Percentiles rank a stretch among this genome's conserved stretches.
These are phyloP conservation scores for Penicillium crustosum DNA, from an alignment of 2,329 filamentous ascomycete genomes.

Conservation along the genomic window DNA sequence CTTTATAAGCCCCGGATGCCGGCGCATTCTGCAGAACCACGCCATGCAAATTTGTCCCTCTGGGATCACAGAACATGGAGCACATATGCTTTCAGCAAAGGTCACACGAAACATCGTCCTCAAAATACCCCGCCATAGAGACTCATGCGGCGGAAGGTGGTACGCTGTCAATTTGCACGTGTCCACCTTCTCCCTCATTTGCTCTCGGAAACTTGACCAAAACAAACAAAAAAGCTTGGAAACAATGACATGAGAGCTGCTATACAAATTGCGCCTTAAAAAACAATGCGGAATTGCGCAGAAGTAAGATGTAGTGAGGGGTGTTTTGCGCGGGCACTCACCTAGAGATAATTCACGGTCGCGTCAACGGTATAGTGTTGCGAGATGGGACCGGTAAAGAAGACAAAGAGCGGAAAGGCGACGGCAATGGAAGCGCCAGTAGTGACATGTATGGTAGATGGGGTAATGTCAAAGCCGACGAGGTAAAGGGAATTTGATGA, in stretches of 20 bases:
- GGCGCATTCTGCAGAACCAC: constrained; percentile 9
- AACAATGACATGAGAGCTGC: background rate
- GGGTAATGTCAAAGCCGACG: constrained; percentile 5
- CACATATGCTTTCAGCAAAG: background rate
- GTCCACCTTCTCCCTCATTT: constrained; percentile 5
- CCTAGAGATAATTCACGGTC: constrained; percentile 5
- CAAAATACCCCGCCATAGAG: background rate
- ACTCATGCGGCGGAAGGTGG: background rate
- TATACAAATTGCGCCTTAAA: constrained; percentile 1
- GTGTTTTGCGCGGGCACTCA: constrained; percentile 19
- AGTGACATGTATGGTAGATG: background rate
- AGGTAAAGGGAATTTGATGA: constrained; percentile 3
- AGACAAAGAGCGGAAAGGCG: constrained; percentile 2
- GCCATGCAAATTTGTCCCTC: background rate
- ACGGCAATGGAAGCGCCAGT: constrained; percentile 1
- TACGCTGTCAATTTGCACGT: constrained; percentile 13
- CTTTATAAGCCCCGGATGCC: background rate
- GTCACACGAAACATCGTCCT: constrained; percentile 1
- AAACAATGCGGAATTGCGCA: background rate
- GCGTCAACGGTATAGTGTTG: background rate
- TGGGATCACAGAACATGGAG: background rate
- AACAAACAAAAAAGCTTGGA: background rate
- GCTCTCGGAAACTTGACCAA: background rate
- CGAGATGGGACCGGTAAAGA: background rate
- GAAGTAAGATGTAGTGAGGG: constrained; percentile 13